Base-by-base conservation (phyloP, 257 asterid genomes). In the Primulina huaijiensis region DNA sequence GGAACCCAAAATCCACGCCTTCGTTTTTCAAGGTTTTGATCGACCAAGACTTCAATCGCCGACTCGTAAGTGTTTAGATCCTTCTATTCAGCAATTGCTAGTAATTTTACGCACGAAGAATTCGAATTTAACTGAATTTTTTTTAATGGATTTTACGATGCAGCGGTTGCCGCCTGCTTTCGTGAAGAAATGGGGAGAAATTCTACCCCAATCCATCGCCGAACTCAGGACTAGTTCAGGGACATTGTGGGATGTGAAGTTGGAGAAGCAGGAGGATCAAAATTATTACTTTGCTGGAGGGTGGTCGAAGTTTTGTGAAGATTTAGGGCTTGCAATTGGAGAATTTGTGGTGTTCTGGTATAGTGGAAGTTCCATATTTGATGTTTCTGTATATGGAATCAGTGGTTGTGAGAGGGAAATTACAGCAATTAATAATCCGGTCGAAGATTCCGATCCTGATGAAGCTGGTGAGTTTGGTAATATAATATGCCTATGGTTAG, bases 301-400 rank as follows among this genome's bases (percentile, higher is more conserved):
- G 8, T 81, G 82, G 85, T 19, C 25, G 14, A 33, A 69, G 35
- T 77, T 81, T 70, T 69, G 62, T 9, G 34, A 56, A 53, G 80
- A 75, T 9, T 40, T 71, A 46, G 59, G 35, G 38, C 65, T 81
- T 20, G 17, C 43, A n/a, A 25, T 5, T 8, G 56, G 64, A 9
- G 66, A 64, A 60, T 69, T 77, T 61, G 25, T 81, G 29, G 62
- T 77, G 5, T 81, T 81, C 43, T 21, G 25, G 76, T 65, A 68
- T 17, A 57, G 11, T 2, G 67, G 25, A 11, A 56, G n/a, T 5
- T n/a, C 68, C 4, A 16, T 6, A 2, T 61, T 81, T 59, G 25
- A 35, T 43, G 82, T 81, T 40, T 19, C 38, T 2, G 52, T 53
- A 3, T 79, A 34, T 38, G 78, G 55, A 55, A 21, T 17, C 6